Conservation (phyloP, 257 asterid species). For the Fraxinus quadrangulata region DNA sequence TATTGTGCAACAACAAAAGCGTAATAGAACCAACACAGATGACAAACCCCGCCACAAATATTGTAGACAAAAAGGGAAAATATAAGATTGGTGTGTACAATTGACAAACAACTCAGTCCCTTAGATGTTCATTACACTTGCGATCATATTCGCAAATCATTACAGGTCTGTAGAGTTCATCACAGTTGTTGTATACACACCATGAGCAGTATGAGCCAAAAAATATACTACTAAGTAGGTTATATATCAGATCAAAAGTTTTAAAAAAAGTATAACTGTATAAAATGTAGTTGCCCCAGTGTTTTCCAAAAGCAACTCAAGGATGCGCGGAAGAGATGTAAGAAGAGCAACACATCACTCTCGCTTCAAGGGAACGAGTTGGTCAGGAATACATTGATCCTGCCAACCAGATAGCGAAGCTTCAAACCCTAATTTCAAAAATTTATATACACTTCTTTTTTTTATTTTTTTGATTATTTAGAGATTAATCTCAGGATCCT, state of each 20-base stretch:
- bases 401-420: neutral
- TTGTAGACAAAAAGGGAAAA: neutral
- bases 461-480: no score
- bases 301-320: neutral
- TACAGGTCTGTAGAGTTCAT: slow-evolving; percentile 40
- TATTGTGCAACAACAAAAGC: neutral
- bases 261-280: neutral
- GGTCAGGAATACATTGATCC: neutral
- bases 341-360: neutral
- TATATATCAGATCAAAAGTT: neutral
- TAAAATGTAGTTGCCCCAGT: neutral
- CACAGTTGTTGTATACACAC: slow-evolving; percentile 17
- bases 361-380: neutral
- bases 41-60: neutral
- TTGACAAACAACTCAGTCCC: slow-evolving; percentile 34
- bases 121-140: slow-evolving; percentile 37
- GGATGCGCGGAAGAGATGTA: neutral
- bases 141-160: slow-evolving; percentile 26
- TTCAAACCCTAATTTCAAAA: neutral
- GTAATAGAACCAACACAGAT: neutral
- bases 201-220: neutral
- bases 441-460: no score
- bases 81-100: neutral
- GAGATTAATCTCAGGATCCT: no score
- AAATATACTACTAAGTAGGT: neutral